Percentiles rank a stretch among this genome's conserved stretches.
These are phyloP conservation scores for Geotrichum histeridarum DNA, from an alignment of 1,139 yeast genomes.

Conservation along the genomic window DNA sequence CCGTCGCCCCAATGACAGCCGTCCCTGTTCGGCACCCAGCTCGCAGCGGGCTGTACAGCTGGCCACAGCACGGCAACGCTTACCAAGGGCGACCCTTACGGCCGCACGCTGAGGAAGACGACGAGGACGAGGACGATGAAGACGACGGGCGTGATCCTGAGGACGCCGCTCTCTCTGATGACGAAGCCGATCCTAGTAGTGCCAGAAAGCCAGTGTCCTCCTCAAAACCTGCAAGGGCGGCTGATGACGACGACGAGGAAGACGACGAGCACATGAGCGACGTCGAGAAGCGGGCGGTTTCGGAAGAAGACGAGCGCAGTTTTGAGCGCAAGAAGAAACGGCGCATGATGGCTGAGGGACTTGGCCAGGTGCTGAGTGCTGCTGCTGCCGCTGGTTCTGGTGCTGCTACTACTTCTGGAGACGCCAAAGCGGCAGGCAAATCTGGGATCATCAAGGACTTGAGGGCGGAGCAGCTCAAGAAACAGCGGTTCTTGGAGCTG, in stretches of 20 bases:
- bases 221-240: neutral
- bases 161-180: slow-evolving; percentile 31
- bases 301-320: slow-evolving; percentile 20
- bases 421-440: neutral
- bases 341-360: neutral
- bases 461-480: slow-evolving; percentile 16
- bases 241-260: slow-evolving; percentile 12
- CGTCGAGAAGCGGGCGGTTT: slow-evolving; percentile 20
- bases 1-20: slow-evolving; percentile 10
- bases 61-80: neutral
- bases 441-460: neutral
- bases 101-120: slow-evolving; percentile 4
- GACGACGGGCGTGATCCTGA: slow-evolving; percentile 31
- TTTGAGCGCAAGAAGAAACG: slow-evolving; percentile 4
- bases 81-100: neutral
- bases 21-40: neutral
- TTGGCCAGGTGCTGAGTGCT: neutral
- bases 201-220: neutral
- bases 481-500: slow-evolving; percentile 29
- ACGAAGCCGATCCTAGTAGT: slow-evolving; percentile 21
- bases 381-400: neutral
- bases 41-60: neutral
- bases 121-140: slow-evolving; percentile 26
- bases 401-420: neutral
- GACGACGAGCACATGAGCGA: slow-evolving; percentile 20